Evolutionary conservation across 192 early-diverging fungal species (phyloP), one percentile per base, ranked within the genome.

Genomic region (Backusella morwellensis): DNA sequence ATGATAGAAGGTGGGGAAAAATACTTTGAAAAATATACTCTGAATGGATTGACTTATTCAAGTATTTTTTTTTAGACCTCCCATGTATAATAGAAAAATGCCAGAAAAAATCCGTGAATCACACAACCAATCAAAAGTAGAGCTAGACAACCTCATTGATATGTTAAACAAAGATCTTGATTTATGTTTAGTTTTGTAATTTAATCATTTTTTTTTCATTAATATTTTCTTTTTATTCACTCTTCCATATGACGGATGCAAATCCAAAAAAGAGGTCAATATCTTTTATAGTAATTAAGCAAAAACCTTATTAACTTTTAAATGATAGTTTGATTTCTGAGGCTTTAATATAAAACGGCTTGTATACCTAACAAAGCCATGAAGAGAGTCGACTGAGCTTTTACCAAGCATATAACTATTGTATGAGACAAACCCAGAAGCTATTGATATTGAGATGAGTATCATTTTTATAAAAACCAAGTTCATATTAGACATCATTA

Each of bases 11-110:
- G 75, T 76, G 36, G n/a, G 50, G 26, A 19, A 50, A 2, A 26
- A 41, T 35, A n/a, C 1, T 32, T 40, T 11, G 11, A 72, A 41
- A 40, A 29, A 6, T 9, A 47, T 44, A 42, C 15, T 29, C 41
- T 23, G 56, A 14, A 26, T 9, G 12, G 12, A 23, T 9, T 3
- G 7, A 29, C 47, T 76, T 2, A 69, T 54, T 9, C 15, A 32
- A 6, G n/a, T 12, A 59, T 47, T 21, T n/a, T 34, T n/a, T n/a
- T 34, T n/a, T 54, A 76, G 75, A 47, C 67, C 75, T 26, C 75
- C 75, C 7, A 69, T 70, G n/a, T 70, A 56, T 50, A 76, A 76
- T 50, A 70, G 68, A 44, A 76, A 76, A 35, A 32, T 69, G 17
- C 67, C 44, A 38, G 35, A 42, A 3, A 17, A 76, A 23, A 23